A percentile compares a stretch with the other conserved stretches of the same genome.
Conservation (phyloP, 225 moss, liverwort and hornwort genomes). For the Neckera pumila region DNA sequence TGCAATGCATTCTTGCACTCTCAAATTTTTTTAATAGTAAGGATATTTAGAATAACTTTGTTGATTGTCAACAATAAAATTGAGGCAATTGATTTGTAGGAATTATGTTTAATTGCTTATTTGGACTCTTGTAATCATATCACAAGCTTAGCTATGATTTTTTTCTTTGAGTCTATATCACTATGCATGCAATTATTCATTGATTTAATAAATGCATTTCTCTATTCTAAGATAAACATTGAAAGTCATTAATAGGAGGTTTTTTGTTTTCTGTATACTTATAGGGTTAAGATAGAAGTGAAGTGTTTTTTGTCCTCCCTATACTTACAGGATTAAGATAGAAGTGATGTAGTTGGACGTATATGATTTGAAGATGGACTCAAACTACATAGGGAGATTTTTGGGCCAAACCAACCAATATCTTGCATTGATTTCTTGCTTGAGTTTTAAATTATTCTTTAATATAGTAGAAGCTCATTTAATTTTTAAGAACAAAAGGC, state of each 20-base stretch:
- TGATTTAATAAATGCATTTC: not conserved
- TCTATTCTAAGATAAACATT: not conserved
- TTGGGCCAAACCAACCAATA: no score
- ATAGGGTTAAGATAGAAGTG: no score
- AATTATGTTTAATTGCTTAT: not conserved
- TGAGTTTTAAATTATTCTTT: no score
- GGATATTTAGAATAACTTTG: fast-evolving
- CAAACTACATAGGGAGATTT: fast-evolving
- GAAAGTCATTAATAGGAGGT: no score
- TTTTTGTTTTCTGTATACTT: not conserved
- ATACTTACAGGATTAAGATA: no score
- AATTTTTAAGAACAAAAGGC: not conserved
- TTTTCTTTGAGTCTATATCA: not conserved
- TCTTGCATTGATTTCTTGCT: no score
- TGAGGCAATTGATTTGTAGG: not conserved
- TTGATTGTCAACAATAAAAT: not conserved
- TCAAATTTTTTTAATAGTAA: not conserved
- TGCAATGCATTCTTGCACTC: no score
- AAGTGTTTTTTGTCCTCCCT: no score
- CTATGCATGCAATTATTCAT: not conserved
- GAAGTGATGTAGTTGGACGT: not conserved
- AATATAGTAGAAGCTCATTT: no score
- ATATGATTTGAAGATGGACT: no score
- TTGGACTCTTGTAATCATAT: not conserved
- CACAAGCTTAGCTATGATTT: not conserved